Evolutionary conservation across 1,284 basidiomycete genomes (phyloP), one percentile per base, ranked within the genome.

Genomic region (Cryptococcus sp.): DNA sequence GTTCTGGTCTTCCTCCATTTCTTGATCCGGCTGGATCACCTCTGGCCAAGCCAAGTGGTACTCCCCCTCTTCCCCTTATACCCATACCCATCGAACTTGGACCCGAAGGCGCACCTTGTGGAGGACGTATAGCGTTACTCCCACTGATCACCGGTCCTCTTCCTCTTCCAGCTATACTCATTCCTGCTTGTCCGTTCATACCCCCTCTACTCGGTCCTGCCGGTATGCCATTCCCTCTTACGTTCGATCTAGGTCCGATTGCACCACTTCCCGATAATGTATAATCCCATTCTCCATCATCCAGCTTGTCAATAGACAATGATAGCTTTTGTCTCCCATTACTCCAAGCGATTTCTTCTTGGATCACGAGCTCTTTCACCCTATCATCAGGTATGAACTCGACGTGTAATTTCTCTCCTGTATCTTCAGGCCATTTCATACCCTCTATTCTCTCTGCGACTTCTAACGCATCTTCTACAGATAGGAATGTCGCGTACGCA

Each of bases 291-390:
- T 36, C 50, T 4, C 48, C 57, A 3, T 34, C 46, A 1, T 44
- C 58, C 7, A 42, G 45, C 36, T 42, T 46, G 5, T 46, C 13
- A 8, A 73, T 63, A 5, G 50, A 56, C 47, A 78, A 58, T 0
- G 52, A 50, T 10, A 77, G 56, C 49, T 73, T 72, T 50, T 67
- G 64, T 32, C 74, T 61, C 3, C 72, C 74, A 31, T 68, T 63
- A 2, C 56, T 44, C 76, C 76, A 78, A 13, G 74, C 76, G 5
- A n/a, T 44, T 49, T 76, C 69, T 58, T 78, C 76, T 35, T 59
- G 45, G 31, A 60, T 47, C 8, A 77, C 63, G 30, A 78, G 58
- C 4, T 45, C 49, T 1, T 48, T 23, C 2, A 75, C 67, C 30
- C 53, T 36, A 3, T 62, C 63, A 4, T 71, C 61, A 11, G 70